Evolutionary conservation across 805 yeast species (phyloP).

Genomic region (Jamesozyma piceae): DNA sequence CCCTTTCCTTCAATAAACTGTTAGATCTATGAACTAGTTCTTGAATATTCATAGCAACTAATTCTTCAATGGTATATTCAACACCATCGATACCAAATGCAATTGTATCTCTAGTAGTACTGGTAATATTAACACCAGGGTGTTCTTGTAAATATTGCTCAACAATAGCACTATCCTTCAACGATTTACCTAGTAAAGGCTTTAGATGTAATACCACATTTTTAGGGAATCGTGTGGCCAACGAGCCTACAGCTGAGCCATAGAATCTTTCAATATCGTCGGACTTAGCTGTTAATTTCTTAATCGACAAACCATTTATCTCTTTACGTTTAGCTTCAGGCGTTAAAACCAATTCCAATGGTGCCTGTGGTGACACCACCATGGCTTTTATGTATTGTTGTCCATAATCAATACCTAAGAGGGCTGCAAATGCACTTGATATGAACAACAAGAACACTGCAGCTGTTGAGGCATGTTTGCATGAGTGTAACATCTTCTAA

Average conservation of each 20-base stretch:
- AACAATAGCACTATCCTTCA: constrained; percentile 37
- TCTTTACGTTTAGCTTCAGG: constrained; percentile 91
- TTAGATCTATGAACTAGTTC: constrained; percentile 61
- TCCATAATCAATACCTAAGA: constrained; percentile 85
- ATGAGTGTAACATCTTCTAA: not conserved
- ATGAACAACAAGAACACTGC: not conserved
- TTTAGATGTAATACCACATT: constrained; percentile 61
- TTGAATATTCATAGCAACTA: constrained; percentile 71
- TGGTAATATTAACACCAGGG: constrained; percentile 47
- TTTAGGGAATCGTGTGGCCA: constrained; percentile 66
- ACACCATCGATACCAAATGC: constrained; percentile 45
- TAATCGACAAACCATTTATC: constrained; percentile 63
- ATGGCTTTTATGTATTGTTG: constrained; percentile 80
- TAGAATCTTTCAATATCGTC: constrained; percentile 58
- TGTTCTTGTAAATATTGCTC: constrained; percentile 43
- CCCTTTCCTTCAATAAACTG: constrained; percentile 44
- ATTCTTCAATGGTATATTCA: constrained; percentile 59
- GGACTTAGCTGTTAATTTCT: constrained; percentile 26
- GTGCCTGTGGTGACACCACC: constrained; percentile 81
- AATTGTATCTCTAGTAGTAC: constrained; percentile 43
- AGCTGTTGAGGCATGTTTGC: not conserved
- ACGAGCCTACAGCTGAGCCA: constrained; percentile 65
- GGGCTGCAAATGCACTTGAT: constrained; percentile 34
- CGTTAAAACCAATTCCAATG: constrained; percentile 79
- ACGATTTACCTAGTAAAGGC: constrained; percentile 55